A percentile compares a stretch with the other conserved stretches of the same genome.
Evolutionary conservation across 257 asterid genomes (phyloP).

Genomic region (Fraxinus pennsylvanica): DNA sequence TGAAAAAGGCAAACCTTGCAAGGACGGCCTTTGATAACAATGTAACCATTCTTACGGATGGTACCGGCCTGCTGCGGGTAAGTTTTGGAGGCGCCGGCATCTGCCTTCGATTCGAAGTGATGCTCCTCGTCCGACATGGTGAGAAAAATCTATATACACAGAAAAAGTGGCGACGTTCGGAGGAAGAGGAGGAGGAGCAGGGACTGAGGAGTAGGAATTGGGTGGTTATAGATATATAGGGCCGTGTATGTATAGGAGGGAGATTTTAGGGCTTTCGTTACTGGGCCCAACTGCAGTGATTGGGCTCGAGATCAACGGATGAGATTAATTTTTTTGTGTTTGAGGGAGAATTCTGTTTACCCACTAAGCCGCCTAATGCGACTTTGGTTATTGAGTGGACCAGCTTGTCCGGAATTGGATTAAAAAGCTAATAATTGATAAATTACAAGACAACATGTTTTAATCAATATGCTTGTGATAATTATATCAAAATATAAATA

Average conservation of each 20-base stretch:
- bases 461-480: too few species aligned
- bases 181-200: not conserved
- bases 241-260: not conserved
- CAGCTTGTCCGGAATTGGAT: too few species aligned
- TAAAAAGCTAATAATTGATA: too few species aligned
- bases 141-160: constrained; percentile 1
- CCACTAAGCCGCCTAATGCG: not conserved
- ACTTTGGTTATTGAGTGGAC: not conserved
- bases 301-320: constrained; percentile 31
- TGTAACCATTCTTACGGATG: constrained; percentile 62
- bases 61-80: constrained; percentile 75
- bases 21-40: constrained; percentile 60
- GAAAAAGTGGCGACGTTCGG: not conserved
- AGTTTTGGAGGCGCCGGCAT: constrained; percentile 71
- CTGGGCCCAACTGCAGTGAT: not conserved
- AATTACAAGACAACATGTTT: too few species aligned
- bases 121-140: constrained; percentile 74
- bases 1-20: constrained; percentile 45
- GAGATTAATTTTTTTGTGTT: constrained; percentile 28
- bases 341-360: not conserved
- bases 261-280: constrained; percentile 33
- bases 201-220: too few species aligned
- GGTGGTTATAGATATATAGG: constrained; percentile 14
- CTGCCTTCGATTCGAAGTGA: constrained; percentile 65
- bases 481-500: too few species aligned